Evolutionary conservation across 148 eudicot species (phyloP), one percentile per base, ranked within the genome.

Genomic region (Bassia scoparia): DNA sequence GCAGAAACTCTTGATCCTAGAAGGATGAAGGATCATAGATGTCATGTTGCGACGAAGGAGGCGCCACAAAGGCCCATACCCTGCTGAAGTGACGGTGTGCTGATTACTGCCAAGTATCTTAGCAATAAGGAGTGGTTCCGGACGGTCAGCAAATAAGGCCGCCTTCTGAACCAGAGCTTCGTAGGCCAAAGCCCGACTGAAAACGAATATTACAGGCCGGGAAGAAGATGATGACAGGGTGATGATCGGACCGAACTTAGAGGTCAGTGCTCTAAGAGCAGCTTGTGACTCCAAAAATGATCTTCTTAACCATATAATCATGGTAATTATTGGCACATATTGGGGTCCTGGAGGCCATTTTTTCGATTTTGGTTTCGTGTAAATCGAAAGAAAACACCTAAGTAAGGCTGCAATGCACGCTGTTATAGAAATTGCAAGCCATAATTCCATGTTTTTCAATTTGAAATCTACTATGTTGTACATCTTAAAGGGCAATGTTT

Each of bases 1-100:
- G 16, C 73, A 23, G 69, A 59, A 81, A 0, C 55, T 65, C 66
- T 66, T 81, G 55, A 72, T 50, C 50, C 73, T 58, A 13, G 76
- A 61, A 41, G 84, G 84, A 34, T 81, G 84, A 4, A 81, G 73
- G 30, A 81, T 78, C 37, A 70, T 49, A 7, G 84, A 67, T 7
- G 78, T 81, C 50, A 81, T 54, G 14, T 81, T 78, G 0, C 84
- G 73, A 9, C 81, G 55, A 46, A 81, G 71, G 21, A 78, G 43
- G 13, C 84, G 78, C 84, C 84, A 81, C 4, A 23, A 65, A 11
- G 77, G 72, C 10, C 93, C 90, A 24, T 89, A 89, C 17, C 73
- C 46, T 48, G 93, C 79, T 9, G 88, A 71, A 79, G 68, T 84
- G 64, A 86, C 81, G 35, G 82, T 78, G 33, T 70, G 85, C 72